Evolutionary conservation across 495 filamentous ascomycete species (phyloP).

Genomic region (Neurospora hispaniola): DNA sequence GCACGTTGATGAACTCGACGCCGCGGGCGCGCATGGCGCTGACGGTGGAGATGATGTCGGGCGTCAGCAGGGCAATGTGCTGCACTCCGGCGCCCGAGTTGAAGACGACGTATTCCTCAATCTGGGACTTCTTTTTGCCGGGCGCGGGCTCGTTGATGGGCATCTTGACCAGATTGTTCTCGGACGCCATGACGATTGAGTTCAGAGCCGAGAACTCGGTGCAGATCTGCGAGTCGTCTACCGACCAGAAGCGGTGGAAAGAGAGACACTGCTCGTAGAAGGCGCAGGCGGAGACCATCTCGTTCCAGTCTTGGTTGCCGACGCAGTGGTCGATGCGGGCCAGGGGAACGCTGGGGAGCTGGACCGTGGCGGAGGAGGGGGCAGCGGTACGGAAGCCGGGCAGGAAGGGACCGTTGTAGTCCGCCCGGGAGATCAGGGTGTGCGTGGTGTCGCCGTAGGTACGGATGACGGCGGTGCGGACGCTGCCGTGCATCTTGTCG

Average conservation of each 20-base stretch:
- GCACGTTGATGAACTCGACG: constrained; percentile 82
- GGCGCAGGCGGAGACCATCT: constrained; percentile 74
- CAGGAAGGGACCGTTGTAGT: constrained; percentile 64
- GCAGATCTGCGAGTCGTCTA: constrained; percentile 78
- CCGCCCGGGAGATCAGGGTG: constrained; percentile 59
- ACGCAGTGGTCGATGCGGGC: constrained; percentile 83
- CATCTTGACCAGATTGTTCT: constrained; percentile 75
- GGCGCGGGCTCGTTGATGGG: constrained; percentile 92
- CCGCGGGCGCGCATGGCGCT: constrained; percentile 63
- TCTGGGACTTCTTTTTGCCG: constrained; percentile 78
- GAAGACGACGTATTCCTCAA: constrained; percentile 86
- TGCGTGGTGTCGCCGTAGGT: constrained; percentile 92
- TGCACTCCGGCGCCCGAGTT: constrained; percentile 81
- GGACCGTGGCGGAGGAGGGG: constrained; percentile 14
- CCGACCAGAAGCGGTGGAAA: constrained; percentile 92
- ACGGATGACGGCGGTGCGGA: constrained; percentile 62
- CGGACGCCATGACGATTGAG: constrained; percentile 78
- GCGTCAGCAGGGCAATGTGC: constrained; percentile 76
- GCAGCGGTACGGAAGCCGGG: constrained; percentile 59
- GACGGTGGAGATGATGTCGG: constrained; percentile 66
- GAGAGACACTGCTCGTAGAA: constrained; percentile 85
- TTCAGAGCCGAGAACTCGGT: constrained; percentile 81
- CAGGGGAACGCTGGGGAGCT: constrained; percentile 52
- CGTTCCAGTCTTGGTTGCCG: constrained; percentile 84
- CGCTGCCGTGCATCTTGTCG: constrained; percentile 44